Evolutionary conservation across 768 basidiomycete genomes (phyloP).

Genomic region (Tulasnella sp.): DNA sequence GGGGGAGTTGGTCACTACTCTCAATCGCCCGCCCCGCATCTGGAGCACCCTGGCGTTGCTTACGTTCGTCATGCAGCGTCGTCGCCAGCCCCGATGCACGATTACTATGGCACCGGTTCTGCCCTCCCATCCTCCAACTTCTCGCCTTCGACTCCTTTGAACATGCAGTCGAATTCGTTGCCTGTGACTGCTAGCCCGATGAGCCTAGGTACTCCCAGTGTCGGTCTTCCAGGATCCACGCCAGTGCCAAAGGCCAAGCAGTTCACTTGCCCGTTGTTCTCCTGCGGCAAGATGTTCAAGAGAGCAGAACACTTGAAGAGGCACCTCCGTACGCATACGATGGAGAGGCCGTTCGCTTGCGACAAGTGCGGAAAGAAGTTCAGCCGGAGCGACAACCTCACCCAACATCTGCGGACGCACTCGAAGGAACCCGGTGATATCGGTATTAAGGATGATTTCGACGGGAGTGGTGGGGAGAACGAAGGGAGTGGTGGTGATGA

Average conservation of each 20-base stretch:
- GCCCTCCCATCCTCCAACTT: slow-evolving; percentile 17
- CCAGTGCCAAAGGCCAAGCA: slow-evolving; percentile 36
- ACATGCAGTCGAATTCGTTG: slow-evolving; percentile 10
- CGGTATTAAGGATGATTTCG: background rate
- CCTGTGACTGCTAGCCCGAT: background rate
- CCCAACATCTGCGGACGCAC: slow-evolving; percentile 83
- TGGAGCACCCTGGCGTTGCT: too few relatives aligned
- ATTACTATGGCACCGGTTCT: slow-evolving; percentile 7
- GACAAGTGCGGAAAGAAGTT: slow-evolving; percentile 73
- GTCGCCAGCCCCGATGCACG: slow-evolving; percentile 41
- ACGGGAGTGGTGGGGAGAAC: background rate
- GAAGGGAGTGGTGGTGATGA: background rate
- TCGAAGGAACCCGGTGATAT: slow-evolving; percentile 36
- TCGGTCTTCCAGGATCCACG: slow-evolving; percentile 29
- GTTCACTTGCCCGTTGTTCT: slow-evolving; percentile 77
- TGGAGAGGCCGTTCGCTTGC: slow-evolving; percentile 81
- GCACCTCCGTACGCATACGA: slow-evolving; percentile 82
- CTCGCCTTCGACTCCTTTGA: background rate
- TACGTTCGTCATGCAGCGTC: slow-evolving; percentile 67
- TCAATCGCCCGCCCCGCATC: too few relatives aligned
- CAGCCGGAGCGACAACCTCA: slow-evolving; percentile 83
- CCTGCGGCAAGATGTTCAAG: slow-evolving; percentile 83
- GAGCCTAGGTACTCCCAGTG: background rate
- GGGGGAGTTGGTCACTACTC: too few relatives aligned
- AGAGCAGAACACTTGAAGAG: slow-evolving; percentile 87